These are phyloP conservation scores for Boletus rubropictus DNA, from an alignment of 768 basidiomycete species.

Conservation along the genomic window DNA sequence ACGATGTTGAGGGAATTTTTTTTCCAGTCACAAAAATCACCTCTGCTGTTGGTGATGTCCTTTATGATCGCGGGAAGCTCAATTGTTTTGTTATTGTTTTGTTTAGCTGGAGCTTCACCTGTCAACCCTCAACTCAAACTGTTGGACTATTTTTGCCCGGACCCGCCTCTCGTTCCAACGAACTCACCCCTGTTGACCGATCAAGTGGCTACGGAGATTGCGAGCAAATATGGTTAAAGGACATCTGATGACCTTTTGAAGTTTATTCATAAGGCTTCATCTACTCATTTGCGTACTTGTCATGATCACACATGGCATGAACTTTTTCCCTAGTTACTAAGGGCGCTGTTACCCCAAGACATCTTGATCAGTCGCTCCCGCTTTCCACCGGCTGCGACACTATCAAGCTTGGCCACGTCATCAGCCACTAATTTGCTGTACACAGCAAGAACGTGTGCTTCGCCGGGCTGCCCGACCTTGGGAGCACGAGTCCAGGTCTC, in stretches of 20 bases:
- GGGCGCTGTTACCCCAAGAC: conserved; percentile 63
- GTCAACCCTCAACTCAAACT: conserved; percentile 71
- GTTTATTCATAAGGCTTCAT: conserved; percentile 46
- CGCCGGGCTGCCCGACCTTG: too few species aligned
- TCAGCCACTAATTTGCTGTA: too few species aligned
- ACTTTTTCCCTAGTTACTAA: conserved; percentile 45
- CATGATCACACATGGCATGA: conserved; percentile 1
- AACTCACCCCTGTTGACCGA: conserved; percentile 63
- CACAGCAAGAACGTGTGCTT: too few species aligned
- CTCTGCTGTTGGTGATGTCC: conserved; percentile 44
- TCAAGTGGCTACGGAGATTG: conserved; percentile 53
- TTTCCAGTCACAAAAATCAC: too few species aligned
- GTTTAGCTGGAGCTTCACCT: conserved; percentile 64
- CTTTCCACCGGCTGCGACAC: too few species aligned
- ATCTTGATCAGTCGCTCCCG: conserved; percentile 67
- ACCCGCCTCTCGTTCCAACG: conserved; percentile 73
- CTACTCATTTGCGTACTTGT: conserved; percentile 1
- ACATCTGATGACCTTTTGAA: conserved; percentile 57
- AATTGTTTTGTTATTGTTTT: neutral
- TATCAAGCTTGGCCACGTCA: conserved; percentile 53
- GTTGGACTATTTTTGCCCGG: conserved; percentile 57
- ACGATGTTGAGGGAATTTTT: too few species aligned
- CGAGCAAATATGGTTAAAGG: conserved; percentile 48
- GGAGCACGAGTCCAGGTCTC: too few species aligned
- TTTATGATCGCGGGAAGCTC: too few species aligned